phyloP scores from a whole-genome alignment of 306 rosid species.

The apple (Malus domestica) region ASM211411v1 NC_041795.1:31213001-31213500 shows the following conservation, averaged over 20 bases:
- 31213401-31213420: conserved; percentile 6
- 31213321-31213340: neutral
- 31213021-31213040: neutral
- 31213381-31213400: neutral
- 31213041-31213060: neutral
- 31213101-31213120: neutral
- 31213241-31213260: neutral
- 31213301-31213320: neutral
- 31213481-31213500: neutral
- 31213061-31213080: neutral
- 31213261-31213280: neutral
- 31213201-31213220: neutral
- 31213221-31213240: neutral
- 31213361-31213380: neutral
- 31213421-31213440: neutral
- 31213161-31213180: neutral
- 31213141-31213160: neutral
- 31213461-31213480: neutral
- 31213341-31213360: neutral
- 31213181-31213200: neutral
- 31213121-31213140: neutral
- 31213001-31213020: neutral
- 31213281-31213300: neutral
- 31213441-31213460: neutral
- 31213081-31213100: neutral